phyloP scores from a whole-genome alignment of 495 filamentous ascomycete species.

The Neurospora discreta region DNA sequence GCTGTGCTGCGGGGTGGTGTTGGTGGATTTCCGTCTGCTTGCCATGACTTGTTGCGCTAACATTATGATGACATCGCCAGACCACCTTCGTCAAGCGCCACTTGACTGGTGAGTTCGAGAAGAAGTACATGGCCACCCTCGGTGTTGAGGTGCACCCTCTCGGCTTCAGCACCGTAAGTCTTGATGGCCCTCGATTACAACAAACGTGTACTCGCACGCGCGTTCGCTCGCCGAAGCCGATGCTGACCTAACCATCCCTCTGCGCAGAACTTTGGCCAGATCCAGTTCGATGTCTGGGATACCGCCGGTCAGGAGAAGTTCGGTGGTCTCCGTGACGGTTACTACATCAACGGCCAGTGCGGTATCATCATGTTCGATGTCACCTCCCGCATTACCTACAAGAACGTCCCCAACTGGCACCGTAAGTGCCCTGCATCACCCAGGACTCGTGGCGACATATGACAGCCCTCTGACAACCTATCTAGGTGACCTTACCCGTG shows the following conservation, averaged over 20 bases:
- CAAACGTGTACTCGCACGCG: background rate
- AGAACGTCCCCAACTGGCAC: slow-evolving; percentile 99
- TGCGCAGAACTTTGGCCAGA: slow-evolving; percentile 77
- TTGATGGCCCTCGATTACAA: slow-evolving; percentile 5
- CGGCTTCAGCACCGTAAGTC: slow-evolving; percentile 80
- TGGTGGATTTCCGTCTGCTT: background rate
- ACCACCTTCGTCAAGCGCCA: slow-evolving; percentile 99
- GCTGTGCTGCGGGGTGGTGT: slow-evolving; percentile 19
- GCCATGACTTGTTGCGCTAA: slow-evolving; percentile 11
- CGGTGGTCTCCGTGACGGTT: slow-evolving; percentile 97
- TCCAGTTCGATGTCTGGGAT: slow-evolving; percentile 99
- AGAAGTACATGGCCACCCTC: slow-evolving; percentile 99
- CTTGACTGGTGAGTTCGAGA: slow-evolving; percentile 99
- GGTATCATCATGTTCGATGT: slow-evolving; percentile 99
- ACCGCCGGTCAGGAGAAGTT: slow-evolving; percentile 99
- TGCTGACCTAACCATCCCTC: slow-evolving; percentile 15
- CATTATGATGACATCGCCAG: slow-evolving; percentile 32
- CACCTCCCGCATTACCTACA: slow-evolving; percentile 99
- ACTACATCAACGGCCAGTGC: slow-evolving; percentile 99
- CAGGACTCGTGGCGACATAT: background rate
- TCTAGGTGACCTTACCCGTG: slow-evolving; percentile 95
- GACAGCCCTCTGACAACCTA: slow-evolving; percentile 9
- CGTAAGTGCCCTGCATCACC: slow-evolving; percentile 50
- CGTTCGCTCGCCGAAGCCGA: slow-evolving; percentile 4
- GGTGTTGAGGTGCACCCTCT: slow-evolving; percentile 99